Evolutionary conservation across 352 stramenopile species (phyloP), one percentile per base, ranked within the genome.

Genomic region (Phytophthora vignae): DNA sequence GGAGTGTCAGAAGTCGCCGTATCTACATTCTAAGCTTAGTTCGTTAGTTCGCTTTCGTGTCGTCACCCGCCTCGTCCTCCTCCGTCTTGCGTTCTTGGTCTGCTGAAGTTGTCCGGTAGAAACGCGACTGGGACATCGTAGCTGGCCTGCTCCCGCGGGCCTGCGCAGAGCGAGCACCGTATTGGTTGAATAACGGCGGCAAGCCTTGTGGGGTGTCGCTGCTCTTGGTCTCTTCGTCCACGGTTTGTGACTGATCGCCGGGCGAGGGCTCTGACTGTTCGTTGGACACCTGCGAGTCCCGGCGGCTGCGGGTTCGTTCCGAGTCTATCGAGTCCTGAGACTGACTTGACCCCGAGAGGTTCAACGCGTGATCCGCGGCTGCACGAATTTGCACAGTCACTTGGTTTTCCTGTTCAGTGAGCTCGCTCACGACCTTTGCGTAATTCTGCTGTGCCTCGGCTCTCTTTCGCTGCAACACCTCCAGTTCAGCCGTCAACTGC

Each of bases 251-350:
- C 10, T 56, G 7, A 52, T 78, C 74, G 29, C 31, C 38, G 5
- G 74, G 74, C 22, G 74, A 81, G 33, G 66, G 63, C 19, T 73
- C 60, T 5, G 77, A 77, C 36, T 81, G 50, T 25, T 77, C 66
- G 15, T 73, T 77, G 0, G 66, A 77, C n/a, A 67, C 21, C 56
- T 77, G 69, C 33, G 67, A 79, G 33, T 21, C 54, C 2, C 64
- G 59, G 9, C 53, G 70, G 58, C 10, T 64, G n/a, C 36, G 63
- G 19, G 69, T 22, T 17, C 50, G 38, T 17, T 42, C 67, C 19
- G 38, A 29, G 33, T 77, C 69, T 10, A 75, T 67, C 19, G 70
- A 81, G 31, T 81, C 74, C 66, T 78, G 74, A 1, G 74, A 81
- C 21, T 78, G 69, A 50, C 73, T 77, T 2, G 73, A 77, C 25